A percentile compares a stretch with the other conserved stretches of the same genome.
phyloP scores from a whole-genome alignment of 164 flowering plant species.

The Cinnamomum micranthum region DNA sequence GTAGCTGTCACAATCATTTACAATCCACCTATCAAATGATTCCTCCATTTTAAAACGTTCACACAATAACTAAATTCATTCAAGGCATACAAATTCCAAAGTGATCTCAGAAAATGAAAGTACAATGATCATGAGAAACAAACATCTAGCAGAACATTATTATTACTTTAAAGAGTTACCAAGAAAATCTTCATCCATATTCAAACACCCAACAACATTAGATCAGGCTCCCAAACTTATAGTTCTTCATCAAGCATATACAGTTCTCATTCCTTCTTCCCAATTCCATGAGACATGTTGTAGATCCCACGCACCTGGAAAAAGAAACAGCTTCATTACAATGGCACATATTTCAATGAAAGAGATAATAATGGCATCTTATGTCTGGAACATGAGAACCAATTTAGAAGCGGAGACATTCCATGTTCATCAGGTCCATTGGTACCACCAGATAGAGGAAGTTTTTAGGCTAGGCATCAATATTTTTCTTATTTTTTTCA shows the following conservation, averaged over 20 bases:
- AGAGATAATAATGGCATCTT: too few relatives aligned
- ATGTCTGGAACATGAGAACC: too few relatives aligned
- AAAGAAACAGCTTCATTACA: not conserved
- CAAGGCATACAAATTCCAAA: not conserved
- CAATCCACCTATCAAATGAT: not conserved
- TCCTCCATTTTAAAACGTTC: not conserved
- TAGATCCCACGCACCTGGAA: slow-evolving; percentile 70
- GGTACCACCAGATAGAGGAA: too few relatives aligned
- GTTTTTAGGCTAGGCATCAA: too few relatives aligned
- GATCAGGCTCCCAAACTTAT: not conserved
- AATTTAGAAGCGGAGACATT: too few relatives aligned
- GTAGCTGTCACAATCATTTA: not conserved
- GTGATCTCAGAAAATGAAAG: not conserved
- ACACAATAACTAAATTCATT: not conserved
- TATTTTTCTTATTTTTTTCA: too few relatives aligned
- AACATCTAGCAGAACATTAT: not conserved
- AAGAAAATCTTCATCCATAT: not conserved
- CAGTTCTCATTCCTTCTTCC: slow-evolving; percentile 60
- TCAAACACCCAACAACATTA: not conserved
- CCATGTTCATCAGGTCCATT: too few relatives aligned
- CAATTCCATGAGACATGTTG: slow-evolving; percentile 76
- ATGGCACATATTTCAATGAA: not conserved
- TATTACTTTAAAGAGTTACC: not conserved
- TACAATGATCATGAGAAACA: not conserved
- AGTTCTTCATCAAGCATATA: not conserved